Evolutionary conservation across 2,329 filamentous ascomycete genomes (phyloP).

Genomic region (Coniochaeta sp.): DNA sequence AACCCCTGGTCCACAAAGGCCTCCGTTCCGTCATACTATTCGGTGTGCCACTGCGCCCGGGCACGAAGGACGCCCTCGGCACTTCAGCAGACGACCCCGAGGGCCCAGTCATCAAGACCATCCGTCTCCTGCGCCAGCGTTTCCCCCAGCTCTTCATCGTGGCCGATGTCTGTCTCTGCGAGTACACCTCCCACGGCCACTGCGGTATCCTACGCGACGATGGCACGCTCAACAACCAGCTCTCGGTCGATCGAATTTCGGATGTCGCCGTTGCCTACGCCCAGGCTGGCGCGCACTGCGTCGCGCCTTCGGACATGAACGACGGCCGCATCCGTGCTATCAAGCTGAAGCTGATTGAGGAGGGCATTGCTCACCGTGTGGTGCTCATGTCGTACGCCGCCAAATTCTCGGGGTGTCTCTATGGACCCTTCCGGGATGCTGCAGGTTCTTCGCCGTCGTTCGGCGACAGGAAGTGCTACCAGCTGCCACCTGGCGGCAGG

Average conservation of each 20-base stretch:
- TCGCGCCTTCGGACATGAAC: constrained; percentile 98
- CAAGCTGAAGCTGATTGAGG: constrained; percentile 94
- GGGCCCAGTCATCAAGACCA: constrained; percentile 83
- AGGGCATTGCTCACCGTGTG: constrained; percentile 83
- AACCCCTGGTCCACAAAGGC: constrained; percentile 81
- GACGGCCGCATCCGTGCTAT: constrained; percentile 95
- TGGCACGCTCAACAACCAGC: constrained; percentile 82
- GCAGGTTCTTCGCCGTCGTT: constrained; percentile 87
- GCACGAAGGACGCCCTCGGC: constrained; percentile 83
- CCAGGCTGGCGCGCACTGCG: constrained; percentile 90
- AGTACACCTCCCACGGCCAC: constrained; percentile 97
- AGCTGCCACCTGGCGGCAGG: constrained; percentile 85
- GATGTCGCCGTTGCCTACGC: constrained; percentile 98
- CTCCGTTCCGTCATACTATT: constrained; percentile 92
- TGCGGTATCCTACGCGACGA: constrained; percentile 94
- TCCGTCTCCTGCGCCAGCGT: constrained; percentile 72
- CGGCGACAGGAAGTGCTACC: constrained; percentile 93
- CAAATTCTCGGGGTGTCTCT: constrained; percentile 94
- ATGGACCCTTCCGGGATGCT: constrained; percentile 94
- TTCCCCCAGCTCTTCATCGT: constrained; percentile 91
- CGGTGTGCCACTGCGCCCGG: constrained; percentile 76
- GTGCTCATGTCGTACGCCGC: constrained; percentile 97
- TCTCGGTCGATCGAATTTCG: constrained; percentile 89
- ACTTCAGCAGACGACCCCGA: constrained; percentile 88
- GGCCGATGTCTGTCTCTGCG: constrained; percentile 92